A percentile compares a stretch with the other conserved stretches of the same genome.
phyloP scores from a whole-genome alignment of 2,329 filamentous ascomycete genomes.

The Trichoderma polysporum region DNA sequence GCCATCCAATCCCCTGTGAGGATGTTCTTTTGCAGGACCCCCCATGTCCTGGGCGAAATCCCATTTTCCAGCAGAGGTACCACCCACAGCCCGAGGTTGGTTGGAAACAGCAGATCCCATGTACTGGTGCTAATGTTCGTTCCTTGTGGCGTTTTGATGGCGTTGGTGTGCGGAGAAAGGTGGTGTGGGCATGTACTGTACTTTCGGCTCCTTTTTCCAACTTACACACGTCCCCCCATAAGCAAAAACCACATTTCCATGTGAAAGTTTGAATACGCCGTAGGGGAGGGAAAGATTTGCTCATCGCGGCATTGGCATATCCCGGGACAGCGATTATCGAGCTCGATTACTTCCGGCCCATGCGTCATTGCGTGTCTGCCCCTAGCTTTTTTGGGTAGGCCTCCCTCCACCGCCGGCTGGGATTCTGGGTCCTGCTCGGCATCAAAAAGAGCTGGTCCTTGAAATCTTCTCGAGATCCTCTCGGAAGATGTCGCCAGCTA shows the following conservation, averaged over 20 bases:
- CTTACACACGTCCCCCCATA: neutral
- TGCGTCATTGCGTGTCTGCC: constrained; percentile 9
- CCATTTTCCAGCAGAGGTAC: neutral
- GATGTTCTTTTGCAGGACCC: neutral
- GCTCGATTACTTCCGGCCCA: constrained; percentile 3
- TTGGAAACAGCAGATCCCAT: neutral
- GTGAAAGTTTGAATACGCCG: neutral
- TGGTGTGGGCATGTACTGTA: constrained; percentile 6
- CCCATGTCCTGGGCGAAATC: neutral
- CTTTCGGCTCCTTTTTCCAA: constrained; percentile 5
- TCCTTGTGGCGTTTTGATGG: constrained; percentile 3
- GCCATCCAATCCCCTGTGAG: neutral
- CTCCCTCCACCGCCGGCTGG: neutral
- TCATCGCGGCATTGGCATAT: neutral
- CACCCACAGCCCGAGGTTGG: neutral
- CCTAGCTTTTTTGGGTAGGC: constrained; percentile 1
- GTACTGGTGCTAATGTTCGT: neutral
- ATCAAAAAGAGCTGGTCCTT: neutral
- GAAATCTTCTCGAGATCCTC: neutral
- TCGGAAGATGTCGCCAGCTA: neutral
- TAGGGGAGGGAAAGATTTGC: neutral
- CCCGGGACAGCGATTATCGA: neutral
- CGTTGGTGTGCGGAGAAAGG: constrained; percentile 2
- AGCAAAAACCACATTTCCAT: neutral
- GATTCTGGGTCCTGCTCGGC: constrained; percentile 1